Evolutionary conservation across 1,284 basidiomycete species (phyloP).

Genomic region (Anthracocystis panici-leucophaei): DNA sequence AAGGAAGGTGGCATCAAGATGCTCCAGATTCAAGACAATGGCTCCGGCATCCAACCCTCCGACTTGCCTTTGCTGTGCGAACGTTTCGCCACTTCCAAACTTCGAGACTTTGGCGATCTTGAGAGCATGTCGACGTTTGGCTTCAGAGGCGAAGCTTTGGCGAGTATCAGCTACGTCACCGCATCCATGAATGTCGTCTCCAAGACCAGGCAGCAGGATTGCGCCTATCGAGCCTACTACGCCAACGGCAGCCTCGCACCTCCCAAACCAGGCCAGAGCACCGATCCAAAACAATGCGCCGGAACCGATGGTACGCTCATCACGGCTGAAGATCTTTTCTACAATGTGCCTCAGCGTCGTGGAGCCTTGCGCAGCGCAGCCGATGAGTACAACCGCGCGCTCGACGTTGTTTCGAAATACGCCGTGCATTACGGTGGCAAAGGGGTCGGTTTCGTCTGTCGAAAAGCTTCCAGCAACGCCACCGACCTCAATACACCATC

Average conservation of each 20-base stretch:
- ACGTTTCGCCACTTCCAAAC: constrained; percentile 94
- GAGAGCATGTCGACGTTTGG: constrained; percentile 90
- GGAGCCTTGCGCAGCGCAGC: constrained; percentile 85
- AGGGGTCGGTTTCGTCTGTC: constrained; percentile 81
- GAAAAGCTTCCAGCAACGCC: constrained; percentile 52
- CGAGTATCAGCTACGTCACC: constrained; percentile 90
- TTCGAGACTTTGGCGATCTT: constrained; percentile 87
- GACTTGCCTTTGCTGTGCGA: constrained; percentile 93
- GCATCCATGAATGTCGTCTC: constrained; percentile 88
- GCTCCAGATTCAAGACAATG: constrained; percentile 96
- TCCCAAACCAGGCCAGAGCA: constrained; percentile 55
- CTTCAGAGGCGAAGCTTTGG: constrained; percentile 95
- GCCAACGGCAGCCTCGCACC: constrained; percentile 53
- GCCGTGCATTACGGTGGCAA: constrained; percentile 72
- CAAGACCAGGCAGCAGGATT: constrained; percentile 72
- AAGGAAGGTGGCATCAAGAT: constrained; percentile 97
- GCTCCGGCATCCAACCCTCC: constrained; percentile 81
- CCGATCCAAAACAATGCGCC: constrained; percentile 82
- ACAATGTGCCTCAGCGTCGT: constrained; percentile 89
- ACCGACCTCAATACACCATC: constrained; percentile 84
- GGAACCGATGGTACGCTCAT: constrained; percentile 95
- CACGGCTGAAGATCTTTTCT: constrained; percentile 94
- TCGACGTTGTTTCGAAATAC: constrained; percentile 94
- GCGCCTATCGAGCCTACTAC: constrained; percentile 65
- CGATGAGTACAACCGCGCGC: constrained; percentile 91